These are phyloP conservation scores for Podila minutissima DNA, from an alignment of 192 early-diverging fungal species.

Conservation along the genomic window DNA sequence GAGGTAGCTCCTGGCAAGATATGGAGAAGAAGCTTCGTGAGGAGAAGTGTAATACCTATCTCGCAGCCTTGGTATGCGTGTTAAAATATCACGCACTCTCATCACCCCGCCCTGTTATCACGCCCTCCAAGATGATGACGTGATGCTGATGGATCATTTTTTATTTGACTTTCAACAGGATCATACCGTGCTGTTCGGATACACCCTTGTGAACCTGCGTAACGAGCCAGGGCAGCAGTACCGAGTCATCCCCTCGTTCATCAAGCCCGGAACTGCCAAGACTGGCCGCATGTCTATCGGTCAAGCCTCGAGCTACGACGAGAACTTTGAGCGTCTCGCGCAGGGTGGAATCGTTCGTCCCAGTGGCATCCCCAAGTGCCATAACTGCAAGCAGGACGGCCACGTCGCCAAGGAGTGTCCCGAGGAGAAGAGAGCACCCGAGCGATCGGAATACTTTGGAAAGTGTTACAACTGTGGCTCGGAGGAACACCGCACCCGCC, in stretches of 20 bases:
- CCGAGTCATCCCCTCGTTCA: slow-evolving; percentile 34
- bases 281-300: slow-evolving; percentile 36
- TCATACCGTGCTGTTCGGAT: slow-evolving; percentile 34
- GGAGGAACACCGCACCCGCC: slow-evolving; percentile 59
- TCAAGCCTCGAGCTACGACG: slow-evolving; percentile 27
- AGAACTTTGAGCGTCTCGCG: slow-evolving; percentile 26
- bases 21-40: slow-evolving; percentile 29
- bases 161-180: slow-evolving; percentile 1
- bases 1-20: slow-evolving; percentile 16
- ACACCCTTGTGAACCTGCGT: slow-evolving; percentile 37
- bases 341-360: slow-evolving; percentile 26
- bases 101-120: not conserved
- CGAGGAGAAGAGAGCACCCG: slow-evolving; percentile 25
- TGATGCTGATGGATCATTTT: no score
- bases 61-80: slow-evolving; percentile 22
- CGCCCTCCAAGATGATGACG: no score
- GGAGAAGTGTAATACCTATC: slow-evolving; percentile 41
- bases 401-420: slow-evolving; percentile 56
- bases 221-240: slow-evolving; percentile 25
- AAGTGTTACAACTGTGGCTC: slow-evolving; percentile 59
- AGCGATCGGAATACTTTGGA: slow-evolving; percentile 29
- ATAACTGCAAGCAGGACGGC: slow-evolving; percentile 62
- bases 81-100: not conserved
- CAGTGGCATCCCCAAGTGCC: slow-evolving; percentile 50
- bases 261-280: slow-evolving; percentile 37